A percentile compares a stretch with the other conserved stretches of the same genome.
Evolutionary conservation across 495 filamentous ascomycete species (phyloP).

Genomic region (Peziza echinospora): DNA sequence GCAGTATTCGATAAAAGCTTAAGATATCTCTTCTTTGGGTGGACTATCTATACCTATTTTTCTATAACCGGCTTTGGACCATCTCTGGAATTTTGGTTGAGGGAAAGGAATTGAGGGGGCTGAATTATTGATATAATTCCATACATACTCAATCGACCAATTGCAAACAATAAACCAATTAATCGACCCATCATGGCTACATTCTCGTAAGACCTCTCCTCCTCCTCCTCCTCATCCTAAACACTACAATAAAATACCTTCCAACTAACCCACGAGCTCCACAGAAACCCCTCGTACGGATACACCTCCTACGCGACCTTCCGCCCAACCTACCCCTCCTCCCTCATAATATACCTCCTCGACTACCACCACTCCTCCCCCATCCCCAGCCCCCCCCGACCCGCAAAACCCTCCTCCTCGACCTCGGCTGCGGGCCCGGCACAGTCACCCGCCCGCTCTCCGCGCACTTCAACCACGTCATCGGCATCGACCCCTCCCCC

Average conservation of each 20-base stretch:
- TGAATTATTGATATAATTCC: too few species aligned
- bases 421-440: constrained; percentile 90
- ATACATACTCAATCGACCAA: too few species aligned
- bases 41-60: too few species aligned
- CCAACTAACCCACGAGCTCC: constrained; percentile 1
- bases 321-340: constrained; percentile 47
- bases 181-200: constrained; percentile 23
- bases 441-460: constrained; percentile 87
- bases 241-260: not conserved
- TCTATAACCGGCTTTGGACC: too few species aligned
- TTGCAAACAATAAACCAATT: too few species aligned
- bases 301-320: constrained; percentile 37
- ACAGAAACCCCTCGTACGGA: constrained; percentile 31
- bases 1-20: too few species aligned
- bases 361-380: constrained; percentile 40
- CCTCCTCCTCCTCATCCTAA: not conserved
- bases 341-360: constrained; percentile 61
- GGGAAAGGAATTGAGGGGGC: too few species aligned
- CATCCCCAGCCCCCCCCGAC: constrained; percentile 55
- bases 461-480: constrained; percentile 74
- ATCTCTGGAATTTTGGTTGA: too few species aligned
- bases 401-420: constrained; percentile 29
- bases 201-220: constrained; percentile 23
- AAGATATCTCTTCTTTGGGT: too few species aligned
- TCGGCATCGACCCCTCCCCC: constrained; percentile 87